Percentiles rank a stretch among this genome's conserved stretches.
Conservation (phyloP, 306 rosid species). For the Ochetophila trinervis region DNA sequence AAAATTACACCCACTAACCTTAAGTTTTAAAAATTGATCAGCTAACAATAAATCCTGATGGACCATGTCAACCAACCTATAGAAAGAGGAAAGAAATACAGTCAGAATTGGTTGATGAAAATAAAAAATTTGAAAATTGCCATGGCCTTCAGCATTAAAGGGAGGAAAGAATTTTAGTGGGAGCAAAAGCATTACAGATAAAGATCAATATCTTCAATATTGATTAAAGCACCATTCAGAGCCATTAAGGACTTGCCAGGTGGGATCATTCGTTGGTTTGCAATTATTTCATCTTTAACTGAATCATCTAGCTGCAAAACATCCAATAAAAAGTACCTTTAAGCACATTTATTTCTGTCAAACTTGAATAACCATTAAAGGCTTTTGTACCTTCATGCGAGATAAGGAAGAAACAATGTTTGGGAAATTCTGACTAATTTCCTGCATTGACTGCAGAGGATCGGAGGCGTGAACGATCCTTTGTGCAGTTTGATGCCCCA, state of each 20-base stretch:
- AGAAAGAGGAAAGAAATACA: slow-evolving; percentile 15
- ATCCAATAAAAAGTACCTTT: slow-evolving; percentile 2
- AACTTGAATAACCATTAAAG: slow-evolving; percentile 10
- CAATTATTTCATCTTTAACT: slow-evolving; percentile 81
- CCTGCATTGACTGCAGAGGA: slow-evolving; percentile 98
- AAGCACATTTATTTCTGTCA: slow-evolving; percentile 1
- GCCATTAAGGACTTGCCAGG: slow-evolving; percentile 99
- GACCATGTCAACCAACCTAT: slow-evolving; percentile 83
- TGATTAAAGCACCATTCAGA: slow-evolving; percentile 93
- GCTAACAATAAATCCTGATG: slow-evolving; percentile 87
- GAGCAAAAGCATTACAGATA: slow-evolving; percentile 72
- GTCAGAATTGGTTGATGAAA: slow-evolving; percentile 21
- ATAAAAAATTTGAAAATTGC: slow-evolving; percentile 2
- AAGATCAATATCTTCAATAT: slow-evolving; percentile 92
- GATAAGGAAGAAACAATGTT: slow-evolving; percentile 93
- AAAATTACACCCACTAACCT: slow-evolving; percentile 48
- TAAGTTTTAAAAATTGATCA: slow-evolving; percentile 76
- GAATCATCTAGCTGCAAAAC: slow-evolving; percentile 80
- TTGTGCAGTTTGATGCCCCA: slow-evolving; percentile 98
- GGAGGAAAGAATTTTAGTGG: slow-evolving; percentile 30
- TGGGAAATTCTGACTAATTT: slow-evolving; percentile 94
- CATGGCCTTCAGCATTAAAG: slow-evolving; percentile 19
- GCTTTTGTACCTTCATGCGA: slow-evolving; percentile 79
- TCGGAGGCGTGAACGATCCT: slow-evolving; percentile 95
- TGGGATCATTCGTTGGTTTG: slow-evolving; percentile 96